Conservation (phyloP, 2,329 filamentous ascomycete species). For the Pseudogymnoascus verrucosus region DNA sequence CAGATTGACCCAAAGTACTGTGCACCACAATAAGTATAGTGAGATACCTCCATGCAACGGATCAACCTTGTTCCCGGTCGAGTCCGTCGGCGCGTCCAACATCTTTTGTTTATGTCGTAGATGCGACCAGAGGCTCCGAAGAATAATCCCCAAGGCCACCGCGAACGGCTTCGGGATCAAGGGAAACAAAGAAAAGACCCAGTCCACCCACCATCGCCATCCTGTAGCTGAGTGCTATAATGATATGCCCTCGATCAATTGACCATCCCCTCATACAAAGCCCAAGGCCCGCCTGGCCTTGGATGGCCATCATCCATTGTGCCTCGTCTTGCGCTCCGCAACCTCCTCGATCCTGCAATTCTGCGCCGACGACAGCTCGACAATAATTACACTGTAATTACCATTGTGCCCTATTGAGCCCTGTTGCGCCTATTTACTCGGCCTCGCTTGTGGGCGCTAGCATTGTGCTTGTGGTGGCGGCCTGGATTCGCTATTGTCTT, state of each 20-base stretch:
- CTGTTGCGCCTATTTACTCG: neutral
- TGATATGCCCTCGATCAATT: constrained; percentile 5
- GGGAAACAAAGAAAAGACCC: neutral
- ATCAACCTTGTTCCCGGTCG: constrained; percentile 3
- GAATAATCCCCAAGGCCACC: neutral
- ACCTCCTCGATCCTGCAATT: neutral
- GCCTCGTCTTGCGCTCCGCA: neutral
- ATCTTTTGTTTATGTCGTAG: constrained; percentile 7
- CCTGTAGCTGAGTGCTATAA: neutral
- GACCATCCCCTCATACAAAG: constrained; percentile 1
- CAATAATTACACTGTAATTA: neutral
- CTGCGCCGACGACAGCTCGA: neutral
- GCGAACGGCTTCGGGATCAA: constrained; percentile 1
- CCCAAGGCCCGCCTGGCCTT: neutral
- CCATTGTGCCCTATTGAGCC: constrained; percentile 1
- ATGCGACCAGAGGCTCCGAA: neutral
- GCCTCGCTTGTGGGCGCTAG: neutral
- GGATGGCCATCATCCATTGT: neutral
- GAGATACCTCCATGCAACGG: constrained; percentile 8
- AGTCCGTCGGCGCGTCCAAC: constrained; percentile 2
- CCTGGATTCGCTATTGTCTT: constrained; percentile 10
- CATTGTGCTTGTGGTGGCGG: neutral
- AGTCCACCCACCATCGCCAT: neutral
- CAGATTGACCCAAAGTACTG: neutral
- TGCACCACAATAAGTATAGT: neutral